These are phyloP conservation scores for Arctium lappa DNA, from an alignment of 129 eudicot species.

Conservation along the genomic window DNA sequence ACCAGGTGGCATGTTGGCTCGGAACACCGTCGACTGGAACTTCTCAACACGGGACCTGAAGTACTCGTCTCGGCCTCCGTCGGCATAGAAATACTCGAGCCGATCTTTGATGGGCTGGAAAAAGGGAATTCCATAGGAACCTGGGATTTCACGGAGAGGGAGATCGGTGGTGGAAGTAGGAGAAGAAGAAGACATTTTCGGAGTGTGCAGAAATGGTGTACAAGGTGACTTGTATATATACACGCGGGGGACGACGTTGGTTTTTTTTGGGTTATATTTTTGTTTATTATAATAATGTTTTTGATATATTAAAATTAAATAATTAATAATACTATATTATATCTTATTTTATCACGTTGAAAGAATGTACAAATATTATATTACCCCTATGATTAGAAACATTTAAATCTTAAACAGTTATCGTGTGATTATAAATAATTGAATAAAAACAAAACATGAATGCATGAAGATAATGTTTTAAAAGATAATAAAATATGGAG, in stretches of 20 bases:
- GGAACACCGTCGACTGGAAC: constrained; percentile 38
- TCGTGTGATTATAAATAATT: too few species aligned
- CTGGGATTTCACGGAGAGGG: constrained; percentile 43
- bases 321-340: too few species aligned
- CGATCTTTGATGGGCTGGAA: constrained; percentile 36
- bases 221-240: background rate
- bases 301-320: too few species aligned
- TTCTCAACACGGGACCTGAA: constrained; percentile 39
- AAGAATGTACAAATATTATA: too few species aligned
- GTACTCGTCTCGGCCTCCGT: constrained; percentile 36
- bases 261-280: too few species aligned
- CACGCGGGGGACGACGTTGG: background rate
- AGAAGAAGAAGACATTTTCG: background rate
- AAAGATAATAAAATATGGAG: too few species aligned
- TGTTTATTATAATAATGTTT: background rate
- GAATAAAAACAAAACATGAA: too few species aligned
- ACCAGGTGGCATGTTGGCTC: constrained; percentile 1
- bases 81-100: constrained; percentile 30
- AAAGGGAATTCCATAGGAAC: constrained; percentile 39
- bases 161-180: background rate
- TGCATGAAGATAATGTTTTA: too few species aligned
- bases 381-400: background rate
- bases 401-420: background rate
- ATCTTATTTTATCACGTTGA: too few species aligned
- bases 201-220: background rate